Evolutionary conservation across 352 stramenopile species (phyloP), one percentile per base, ranked within the genome.

Genomic region (Phytophthora cactorum): DNA sequence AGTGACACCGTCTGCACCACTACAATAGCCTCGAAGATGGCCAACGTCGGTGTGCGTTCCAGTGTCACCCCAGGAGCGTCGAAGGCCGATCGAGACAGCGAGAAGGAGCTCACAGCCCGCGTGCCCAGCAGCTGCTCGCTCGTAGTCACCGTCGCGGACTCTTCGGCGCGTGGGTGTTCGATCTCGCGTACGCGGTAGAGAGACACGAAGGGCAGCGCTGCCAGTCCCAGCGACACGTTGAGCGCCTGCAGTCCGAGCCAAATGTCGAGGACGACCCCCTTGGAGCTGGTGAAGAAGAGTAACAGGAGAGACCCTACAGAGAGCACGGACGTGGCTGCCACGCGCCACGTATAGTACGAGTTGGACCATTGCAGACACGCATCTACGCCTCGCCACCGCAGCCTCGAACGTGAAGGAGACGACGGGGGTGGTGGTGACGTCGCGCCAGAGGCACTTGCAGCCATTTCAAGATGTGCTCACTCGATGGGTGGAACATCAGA

Each of bases 331-430:
- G 84, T 79, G 61, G 74, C 44, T 10, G 69, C 81, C 52, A 90
- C 74, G 38, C 80, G 77, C 57, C 79, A 83, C 10, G 81, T 79
- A 68, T 89, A 90, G 80, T 90, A 90, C 58, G 84, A 85, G 70
- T 92, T 92, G 49, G 78, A 77, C 70, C 79, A 80, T 63, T 88
- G 82, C 31, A 90, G 68, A 46, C 72, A 69, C 32, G 75, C 70
- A 72, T 89, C 81, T 8, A 77, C 36, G 31, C 77, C 74, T 4
- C 54, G 63, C 81, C 74, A 84, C 7, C 51, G 50, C 8, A 45
- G 14, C 4, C 36, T 43, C 10, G 36, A 9, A 43, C 50, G 51
- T 12, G 50, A 44, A 50, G 60, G 14, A 43, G 53, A 17, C 5
- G 56, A 43, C 29, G 27, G 44, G n/a, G 60, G 46, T 15, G 44